A percentile compares a stretch with the other conserved stretches of the same genome.
Conservation (phyloP, 2,329 filamentous ascomycete genomes). For the Huntiella abstrusa region DNA sequence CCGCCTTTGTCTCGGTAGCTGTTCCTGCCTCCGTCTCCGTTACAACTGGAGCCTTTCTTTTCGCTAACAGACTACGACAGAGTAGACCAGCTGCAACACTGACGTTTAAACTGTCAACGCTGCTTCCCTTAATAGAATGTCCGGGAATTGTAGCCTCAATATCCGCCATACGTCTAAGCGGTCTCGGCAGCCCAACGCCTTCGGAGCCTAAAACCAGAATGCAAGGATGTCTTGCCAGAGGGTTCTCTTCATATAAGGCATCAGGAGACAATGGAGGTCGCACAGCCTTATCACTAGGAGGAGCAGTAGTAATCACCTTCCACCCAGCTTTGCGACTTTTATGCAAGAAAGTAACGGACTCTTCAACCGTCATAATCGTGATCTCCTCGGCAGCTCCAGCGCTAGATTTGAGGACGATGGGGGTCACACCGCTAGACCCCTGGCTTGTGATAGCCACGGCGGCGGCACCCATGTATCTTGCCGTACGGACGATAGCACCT, state of each 20-base stretch:
- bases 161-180: slow-evolving; percentile 48
- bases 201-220: slow-evolving; percentile 73
- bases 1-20: too few relatives aligned
- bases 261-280: slow-evolving; percentile 14
- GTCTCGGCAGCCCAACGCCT: slow-evolving; percentile 49
- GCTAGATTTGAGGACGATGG: slow-evolving; percentile 70
- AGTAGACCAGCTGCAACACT: slow-evolving; percentile 71
- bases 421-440: slow-evolving; percentile 48
- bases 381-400: slow-evolving; percentile 73
- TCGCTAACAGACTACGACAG: slow-evolving; percentile 38
- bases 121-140: slow-evolving; percentile 27
- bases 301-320: slow-evolving; percentile 63
- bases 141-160: slow-evolving; percentile 45
- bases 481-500: slow-evolving; percentile 72
- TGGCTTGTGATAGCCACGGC: slow-evolving; percentile 55
- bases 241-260: slow-evolving; percentile 22
- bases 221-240: slow-evolving; percentile 42
- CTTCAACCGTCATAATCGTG: slow-evolving; percentile 49
- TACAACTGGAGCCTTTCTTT: not conserved
- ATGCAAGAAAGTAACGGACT: slow-evolving; percentile 50
- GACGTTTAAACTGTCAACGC: slow-evolving; percentile 82
- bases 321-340: slow-evolving; percentile 54
- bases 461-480: slow-evolving; percentile 77
- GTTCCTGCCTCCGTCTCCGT: too few relatives aligned
- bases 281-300: slow-evolving; percentile 19